phyloP scores from a whole-genome alignment of 768 basidiomycete species.

The Rossbeevera mucosa region DNA sequence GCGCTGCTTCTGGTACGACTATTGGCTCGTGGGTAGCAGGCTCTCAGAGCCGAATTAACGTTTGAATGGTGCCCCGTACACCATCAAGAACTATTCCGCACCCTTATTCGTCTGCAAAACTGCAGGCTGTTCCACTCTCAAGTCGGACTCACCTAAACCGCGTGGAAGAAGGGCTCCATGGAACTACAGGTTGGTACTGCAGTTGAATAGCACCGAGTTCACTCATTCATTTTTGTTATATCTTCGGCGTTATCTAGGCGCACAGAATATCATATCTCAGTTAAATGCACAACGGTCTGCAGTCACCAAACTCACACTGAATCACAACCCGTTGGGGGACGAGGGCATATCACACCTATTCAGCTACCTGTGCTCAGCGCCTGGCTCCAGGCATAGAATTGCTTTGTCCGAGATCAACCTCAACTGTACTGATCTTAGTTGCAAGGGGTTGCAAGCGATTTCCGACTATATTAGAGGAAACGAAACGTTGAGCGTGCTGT shows the following conservation, averaged over 20 bases:
- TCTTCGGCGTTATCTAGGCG: constrained; percentile 38
- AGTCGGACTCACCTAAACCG: constrained; percentile 18
- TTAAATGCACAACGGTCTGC: constrained; percentile 38
- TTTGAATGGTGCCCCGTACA: constrained; percentile 15
- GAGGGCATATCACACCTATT: constrained; percentile 54
- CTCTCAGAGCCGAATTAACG: neutral
- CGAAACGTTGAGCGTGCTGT: constrained; percentile 39
- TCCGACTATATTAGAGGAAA: constrained; percentile 49
- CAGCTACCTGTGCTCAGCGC: constrained; percentile 46
- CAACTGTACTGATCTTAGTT: constrained; percentile 51
- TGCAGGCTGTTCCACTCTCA: constrained; percentile 6
- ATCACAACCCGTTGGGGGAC: constrained; percentile 55
- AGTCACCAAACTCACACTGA: constrained; percentile 49
- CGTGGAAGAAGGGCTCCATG: constrained; percentile 20
- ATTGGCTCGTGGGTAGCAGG: too few relatives aligned
- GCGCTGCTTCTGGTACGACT: neutral
- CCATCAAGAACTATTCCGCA: neutral
- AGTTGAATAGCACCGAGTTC: too few relatives aligned
- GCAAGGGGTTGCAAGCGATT: constrained; percentile 49
- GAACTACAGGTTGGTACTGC: constrained; percentile 16
- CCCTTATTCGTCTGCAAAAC: neutral
- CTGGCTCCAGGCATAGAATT: constrained; percentile 40
- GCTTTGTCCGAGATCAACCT: constrained; percentile 50
- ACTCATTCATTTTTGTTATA: constrained; percentile 6
- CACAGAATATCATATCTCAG: constrained; percentile 45